phyloP scores from a whole-genome alignment of 2,329 filamentous ascomycete genomes.

The Trichoderma sp. region DNA sequence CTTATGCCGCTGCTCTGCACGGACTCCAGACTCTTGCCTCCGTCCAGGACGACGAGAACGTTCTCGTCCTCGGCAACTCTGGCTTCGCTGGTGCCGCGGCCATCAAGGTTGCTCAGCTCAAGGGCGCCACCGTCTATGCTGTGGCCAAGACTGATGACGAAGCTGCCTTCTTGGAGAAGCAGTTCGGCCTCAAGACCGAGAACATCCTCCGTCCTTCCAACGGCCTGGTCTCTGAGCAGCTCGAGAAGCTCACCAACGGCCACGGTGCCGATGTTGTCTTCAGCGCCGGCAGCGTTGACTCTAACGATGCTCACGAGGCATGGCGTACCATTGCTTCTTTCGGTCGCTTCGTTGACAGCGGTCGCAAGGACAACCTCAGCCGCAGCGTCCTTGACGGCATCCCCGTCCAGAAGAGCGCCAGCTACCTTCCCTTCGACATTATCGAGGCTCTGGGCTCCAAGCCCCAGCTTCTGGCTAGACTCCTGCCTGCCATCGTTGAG shows the following conservation, averaged over 20 bases:
- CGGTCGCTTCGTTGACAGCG: background rate
- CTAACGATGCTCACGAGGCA: background rate
- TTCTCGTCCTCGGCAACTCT: constrained; percentile 36
- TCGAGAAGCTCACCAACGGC: constrained; percentile 31
- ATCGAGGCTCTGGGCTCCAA: constrained; percentile 26
- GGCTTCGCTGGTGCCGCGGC: constrained; percentile 36
- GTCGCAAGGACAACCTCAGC: constrained; percentile 27
- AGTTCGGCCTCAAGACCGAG: constrained; percentile 32
- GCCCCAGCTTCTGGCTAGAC: constrained; percentile 22
- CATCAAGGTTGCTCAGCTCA: constrained; percentile 29
- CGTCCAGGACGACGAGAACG: background rate
- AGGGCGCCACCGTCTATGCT: constrained; percentile 32
- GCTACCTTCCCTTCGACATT: constrained; percentile 31
- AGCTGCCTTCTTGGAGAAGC: constrained; percentile 28
- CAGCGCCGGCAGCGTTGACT: background rate
- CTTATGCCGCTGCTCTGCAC: constrained; percentile 25
- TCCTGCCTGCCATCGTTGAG: constrained; percentile 24
- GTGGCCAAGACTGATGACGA: constrained; percentile 36
- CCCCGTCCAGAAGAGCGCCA: constrained; percentile 30
- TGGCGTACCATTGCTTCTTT: background rate
- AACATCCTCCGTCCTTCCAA: constrained; percentile 38
- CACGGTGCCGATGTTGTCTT: constrained; percentile 30
- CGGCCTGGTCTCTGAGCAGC: constrained; percentile 31
- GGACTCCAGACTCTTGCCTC: constrained; percentile 22
- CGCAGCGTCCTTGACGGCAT: constrained; percentile 27